phyloP scores from a whole-genome alignment of 1,139 yeast genomes.

The Lodderomyces oxycetoniae region DNA sequence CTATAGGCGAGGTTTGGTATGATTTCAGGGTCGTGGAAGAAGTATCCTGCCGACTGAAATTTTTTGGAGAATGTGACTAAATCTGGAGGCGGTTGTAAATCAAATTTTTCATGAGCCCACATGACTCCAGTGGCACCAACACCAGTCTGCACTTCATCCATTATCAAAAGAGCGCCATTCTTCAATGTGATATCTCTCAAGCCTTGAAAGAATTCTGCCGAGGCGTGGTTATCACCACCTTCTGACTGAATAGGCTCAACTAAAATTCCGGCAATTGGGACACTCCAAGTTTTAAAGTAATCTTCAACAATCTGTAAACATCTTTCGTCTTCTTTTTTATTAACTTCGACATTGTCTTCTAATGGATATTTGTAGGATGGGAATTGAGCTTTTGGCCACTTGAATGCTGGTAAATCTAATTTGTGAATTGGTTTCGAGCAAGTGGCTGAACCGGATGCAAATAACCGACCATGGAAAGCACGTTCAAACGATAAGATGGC shows the following conservation, averaged over 20 bases:
- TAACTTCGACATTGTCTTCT: constrained; percentile 49
- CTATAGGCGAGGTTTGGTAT: constrained; percentile 72
- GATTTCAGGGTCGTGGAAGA: constrained; percentile 64
- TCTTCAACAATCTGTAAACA: constrained; percentile 59
- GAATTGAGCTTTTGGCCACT: constrained; percentile 85
- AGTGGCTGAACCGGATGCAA: constrained; percentile 75
- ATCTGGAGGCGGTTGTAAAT: constrained; percentile 69
- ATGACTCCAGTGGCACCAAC: constrained; percentile 79
- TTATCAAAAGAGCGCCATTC: constrained; percentile 63
- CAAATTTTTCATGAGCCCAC: constrained; percentile 87
- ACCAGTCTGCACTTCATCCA: constrained; percentile 86
- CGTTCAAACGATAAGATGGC: constrained; percentile 69
- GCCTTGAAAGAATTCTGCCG: constrained; percentile 71
- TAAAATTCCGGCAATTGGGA: constrained; percentile 71
- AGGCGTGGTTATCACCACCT: constrained; percentile 86
- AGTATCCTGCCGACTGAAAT: constrained; percentile 84
- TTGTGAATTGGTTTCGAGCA: constrained; percentile 81
- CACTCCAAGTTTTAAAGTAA: constrained; percentile 50
- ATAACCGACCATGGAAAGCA: constrained; percentile 80
- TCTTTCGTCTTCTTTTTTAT: constrained; percentile 61
- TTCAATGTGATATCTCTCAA: constrained; percentile 66
- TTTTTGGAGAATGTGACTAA: constrained; percentile 81
- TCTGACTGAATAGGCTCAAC: constrained; percentile 83
- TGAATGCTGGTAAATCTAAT: constrained; percentile 77
- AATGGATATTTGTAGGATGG: constrained; percentile 73